Evolutionary conservation across 306 rosid species (phyloP), one percentile per base, ranked within the genome.

Genomic region (cucumber (Cucumis sativus)): DNA sequence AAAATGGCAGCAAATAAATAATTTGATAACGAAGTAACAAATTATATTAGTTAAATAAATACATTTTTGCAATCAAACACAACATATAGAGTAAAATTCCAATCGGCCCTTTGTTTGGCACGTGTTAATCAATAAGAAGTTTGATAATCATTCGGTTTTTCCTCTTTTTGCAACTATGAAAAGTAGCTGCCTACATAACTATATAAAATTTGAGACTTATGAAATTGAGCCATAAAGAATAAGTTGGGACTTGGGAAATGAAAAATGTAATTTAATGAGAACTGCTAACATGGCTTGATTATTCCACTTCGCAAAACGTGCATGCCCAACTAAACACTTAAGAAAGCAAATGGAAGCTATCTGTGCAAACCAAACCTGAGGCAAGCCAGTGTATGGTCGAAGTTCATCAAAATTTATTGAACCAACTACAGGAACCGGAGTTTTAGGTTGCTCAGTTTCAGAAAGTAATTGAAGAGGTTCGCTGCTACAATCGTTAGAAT

Each of bases 361-460:
- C 54, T 33, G 64, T 18, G 76, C 37, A 78, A 78, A 60, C 60
- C 84, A 80, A 83, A 95, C 97, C 97, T 92, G 87, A 12, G 93
- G 97, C 80, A 83, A 40, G 82, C 80, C 78, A 56, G 87, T 77
- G 80, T 82, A 91, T 35, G 92, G 89, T 77, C 76, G 76, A 76
- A 92, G 89, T 89, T 84, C 86, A 49, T 89, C 84, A 62, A 92
- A 96, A 80, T 89, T 88, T 15, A 87, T n/a, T 65, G 83, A 65
- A 61, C 57, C 80, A 63, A 21, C 67, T 62, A 78, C 78, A 41
- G 74, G 82, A 60, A 75, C 69, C 8, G 77, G 63, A 33, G 16
- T 54, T 73, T 40, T 51, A 73, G 47, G 61, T 73, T 54, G 77
- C 80, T 79, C 84, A 65, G 80, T 57, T 80, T 85, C 91, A 77